Evolutionary conservation across 1,139 yeast species (phyloP).

Genomic region (Yamadazyma friedrichii): DNA sequence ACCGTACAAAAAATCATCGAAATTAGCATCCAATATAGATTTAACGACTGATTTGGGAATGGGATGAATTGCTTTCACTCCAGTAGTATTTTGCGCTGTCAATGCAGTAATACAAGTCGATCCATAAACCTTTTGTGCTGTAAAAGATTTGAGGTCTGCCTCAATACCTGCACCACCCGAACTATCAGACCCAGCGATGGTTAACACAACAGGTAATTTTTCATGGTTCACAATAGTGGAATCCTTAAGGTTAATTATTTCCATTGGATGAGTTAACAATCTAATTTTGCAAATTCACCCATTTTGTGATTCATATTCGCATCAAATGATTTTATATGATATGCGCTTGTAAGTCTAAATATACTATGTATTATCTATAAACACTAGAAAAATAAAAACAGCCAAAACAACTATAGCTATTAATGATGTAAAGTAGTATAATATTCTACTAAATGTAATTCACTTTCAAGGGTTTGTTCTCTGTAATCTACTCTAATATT

Average conservation of each 20-base stretch:
- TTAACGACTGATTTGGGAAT: conserved; percentile 45
- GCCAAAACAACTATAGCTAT: background rate
- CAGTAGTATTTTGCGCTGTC: conserved; percentile 77
- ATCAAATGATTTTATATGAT: background rate
- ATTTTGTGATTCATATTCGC: conserved; percentile 1
- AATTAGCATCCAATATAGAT: conserved; percentile 52
- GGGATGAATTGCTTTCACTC: conserved; percentile 52
- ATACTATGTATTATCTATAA: background rate
- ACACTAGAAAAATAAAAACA: background rate
- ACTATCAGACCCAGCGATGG: conserved; percentile 82
- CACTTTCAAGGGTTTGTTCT: conserved; percentile 76
- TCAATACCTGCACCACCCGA: conserved; percentile 97
- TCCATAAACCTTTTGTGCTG: conserved; percentile 79
- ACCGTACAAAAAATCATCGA: conserved; percentile 56
- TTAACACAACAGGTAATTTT: conserved; percentile 45
- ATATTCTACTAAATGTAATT: conserved; percentile 65
- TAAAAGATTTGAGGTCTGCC: conserved; percentile 83
- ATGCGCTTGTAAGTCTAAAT: conserved; percentile 10
- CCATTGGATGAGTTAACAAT: background rate
- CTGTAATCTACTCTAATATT: conserved; percentile 80
- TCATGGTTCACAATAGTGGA: background rate
- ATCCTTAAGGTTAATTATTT: background rate
- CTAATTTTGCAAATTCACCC: background rate
- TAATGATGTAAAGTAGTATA: conserved; percentile 36
- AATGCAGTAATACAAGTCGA: conserved; percentile 78